phyloP scores from a whole-genome alignment of 1,284 basidiomycete species.

The Cryptococcus wingfieldii region DNA sequence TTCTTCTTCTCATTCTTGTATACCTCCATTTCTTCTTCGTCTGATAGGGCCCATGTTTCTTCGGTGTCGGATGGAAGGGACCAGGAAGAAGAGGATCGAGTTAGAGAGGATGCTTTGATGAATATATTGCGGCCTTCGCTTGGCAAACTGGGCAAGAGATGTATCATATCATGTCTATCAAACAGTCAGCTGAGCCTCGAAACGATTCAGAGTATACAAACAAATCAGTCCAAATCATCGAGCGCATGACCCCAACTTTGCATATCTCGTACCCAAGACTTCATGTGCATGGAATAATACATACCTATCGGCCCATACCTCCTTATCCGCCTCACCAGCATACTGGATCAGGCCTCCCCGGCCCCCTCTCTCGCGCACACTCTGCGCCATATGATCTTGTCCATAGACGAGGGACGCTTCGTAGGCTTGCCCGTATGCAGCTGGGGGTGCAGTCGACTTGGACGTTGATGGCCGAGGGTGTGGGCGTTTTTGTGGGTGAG shows the following conservation, averaged over 20 bases:
- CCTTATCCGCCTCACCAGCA: conserved; percentile 17
- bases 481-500: neutral
- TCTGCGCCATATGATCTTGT: conserved; percentile 8
- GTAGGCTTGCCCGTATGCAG: conserved; percentile 36
- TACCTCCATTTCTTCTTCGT: conserved; percentile 60
- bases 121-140: neutral
- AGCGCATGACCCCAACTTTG: neutral
- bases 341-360: conserved; percentile 24
- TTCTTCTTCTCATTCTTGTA: conserved; percentile 63
- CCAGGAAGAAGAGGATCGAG: conserved; percentile 21
- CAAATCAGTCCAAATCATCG: neutral
- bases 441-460: conserved; percentile 10
- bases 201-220: neutral
- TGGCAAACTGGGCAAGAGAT: conserved; percentile 57
- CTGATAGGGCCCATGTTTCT: conserved; percentile 70
- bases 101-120: conserved; percentile 6
- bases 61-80: conserved; percentile 70
- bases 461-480: neutral
- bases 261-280: neutral
- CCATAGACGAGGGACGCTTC: conserved; percentile 37
- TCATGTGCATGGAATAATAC: conserved; percentile 7
- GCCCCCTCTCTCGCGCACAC: conserved; percentile 1
- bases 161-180: conserved; percentile 69
- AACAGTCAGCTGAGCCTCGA: neutral
- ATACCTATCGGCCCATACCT: conserved; percentile 40